These are phyloP conservation scores for Botrytis elliptica DNA, from an alignment of 2,329 filamentous ascomycete genomes.

Conservation along the genomic window DNA sequence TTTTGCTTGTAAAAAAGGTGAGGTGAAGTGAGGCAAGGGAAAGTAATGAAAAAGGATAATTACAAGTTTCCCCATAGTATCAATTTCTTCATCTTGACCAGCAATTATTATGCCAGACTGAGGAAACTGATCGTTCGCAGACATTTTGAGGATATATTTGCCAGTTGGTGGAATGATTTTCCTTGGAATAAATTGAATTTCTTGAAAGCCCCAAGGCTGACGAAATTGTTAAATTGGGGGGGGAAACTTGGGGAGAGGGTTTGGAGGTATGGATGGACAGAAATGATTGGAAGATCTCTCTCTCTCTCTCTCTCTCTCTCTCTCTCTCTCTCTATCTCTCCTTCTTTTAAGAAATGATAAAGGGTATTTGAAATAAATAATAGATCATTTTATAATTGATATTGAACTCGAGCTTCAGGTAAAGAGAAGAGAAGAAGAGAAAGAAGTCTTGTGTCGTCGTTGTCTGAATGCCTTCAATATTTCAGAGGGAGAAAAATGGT, in stretches of 20 bases:
- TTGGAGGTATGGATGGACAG: not conserved
- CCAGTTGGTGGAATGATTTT: not conserved
- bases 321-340: not conserved
- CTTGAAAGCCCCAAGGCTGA: slow-evolving; percentile 2
- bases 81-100: slow-evolving; percentile 44
- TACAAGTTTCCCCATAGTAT: slow-evolving; percentile 59
- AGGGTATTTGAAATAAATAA: not conserved
- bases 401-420: not conserved
- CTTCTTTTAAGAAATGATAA: slow-evolving; percentile 6
- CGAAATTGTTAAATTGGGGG: not conserved
- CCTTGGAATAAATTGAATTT: not conserved
- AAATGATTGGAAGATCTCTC: slow-evolving; percentile 1
- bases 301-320: not conserved
- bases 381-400: slow-evolving; percentile 3
- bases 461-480: slow-evolving; percentile 10
- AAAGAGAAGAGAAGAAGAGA: not conserved
- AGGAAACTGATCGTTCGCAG: slow-evolving; percentile 33
- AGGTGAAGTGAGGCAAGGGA: slow-evolving; percentile 18
- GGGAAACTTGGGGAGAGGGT: not conserved
- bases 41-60: slow-evolving; percentile 35
- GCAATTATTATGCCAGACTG: slow-evolving; percentile 51
- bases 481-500: not conserved
- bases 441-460: not conserved
- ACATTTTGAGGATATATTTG: slow-evolving; percentile 28
- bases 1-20: not conserved